Evolutionary conservation across 306 rosid species (phyloP).

Genomic region (Parietaria judaica): DNA sequence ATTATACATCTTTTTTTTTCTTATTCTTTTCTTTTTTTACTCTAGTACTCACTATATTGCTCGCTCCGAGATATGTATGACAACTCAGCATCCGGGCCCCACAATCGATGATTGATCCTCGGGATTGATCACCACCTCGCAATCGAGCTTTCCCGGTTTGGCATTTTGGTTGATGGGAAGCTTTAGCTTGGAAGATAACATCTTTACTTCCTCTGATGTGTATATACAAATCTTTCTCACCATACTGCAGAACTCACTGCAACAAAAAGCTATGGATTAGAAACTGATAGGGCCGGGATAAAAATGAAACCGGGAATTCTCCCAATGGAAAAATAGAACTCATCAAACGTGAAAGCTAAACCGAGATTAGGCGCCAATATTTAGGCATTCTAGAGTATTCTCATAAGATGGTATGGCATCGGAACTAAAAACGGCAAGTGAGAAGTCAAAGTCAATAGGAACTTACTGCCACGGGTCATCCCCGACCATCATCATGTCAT

Average conservation of each 20-base stretch:
- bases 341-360: no score
- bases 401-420: not conserved
- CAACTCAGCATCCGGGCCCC: slow-evolving; percentile 53
- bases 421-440: not conserved
- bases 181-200: slow-evolving; percentile 72
- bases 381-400: not conserved
- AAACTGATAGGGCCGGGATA: no score
- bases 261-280: slow-evolving; percentile 8
- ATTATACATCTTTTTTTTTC: slow-evolving; percentile 4
- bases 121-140: slow-evolving; percentile 50
- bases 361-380: no score
- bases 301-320: not conserved
- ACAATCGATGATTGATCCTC: slow-evolving; percentile 73
- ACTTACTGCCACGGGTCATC: slow-evolving; percentile 99
- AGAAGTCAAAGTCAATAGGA: slow-evolving; percentile 10
- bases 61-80: slow-evolving; percentile 21
- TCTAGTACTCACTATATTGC: slow-evolving; percentile 24
- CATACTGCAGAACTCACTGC: slow-evolving; percentile 90
- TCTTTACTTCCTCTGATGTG: slow-evolving; percentile 83
- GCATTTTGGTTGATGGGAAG: slow-evolving; percentile 44
- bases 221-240: slow-evolving; percentile 91
- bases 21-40: not conserved
- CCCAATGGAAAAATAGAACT: no score
- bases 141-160: slow-evolving; percentile 54
- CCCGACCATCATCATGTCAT: slow-evolving; percentile 97